Evolutionary conservation across 2,329 filamentous ascomycete species (phyloP), one percentile per base, ranked within the genome.

Genomic region (Diaporthe sp.): DNA sequence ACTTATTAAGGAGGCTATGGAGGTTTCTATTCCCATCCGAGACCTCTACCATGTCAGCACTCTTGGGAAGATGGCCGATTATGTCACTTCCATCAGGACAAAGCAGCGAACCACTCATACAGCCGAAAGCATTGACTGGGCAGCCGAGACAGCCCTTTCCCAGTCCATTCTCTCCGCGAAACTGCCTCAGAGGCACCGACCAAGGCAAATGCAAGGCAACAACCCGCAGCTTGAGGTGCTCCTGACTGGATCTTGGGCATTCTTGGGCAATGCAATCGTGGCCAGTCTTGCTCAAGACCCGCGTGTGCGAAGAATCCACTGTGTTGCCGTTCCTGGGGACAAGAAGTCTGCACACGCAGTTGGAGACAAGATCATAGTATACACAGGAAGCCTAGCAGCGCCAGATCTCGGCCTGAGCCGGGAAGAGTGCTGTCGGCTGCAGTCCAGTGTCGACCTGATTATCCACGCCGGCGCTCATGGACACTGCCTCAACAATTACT

Each of bases 391-490:
- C 40, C 54, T 71, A 25, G 22, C 68, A 3, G n/a, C 22, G 17
- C 50, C 68, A 42, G 9, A 40, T 35, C 68, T 71, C 7, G 68
- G 68, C 9, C 68, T 71, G 19, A 45, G 42, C 67, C 55, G 47
- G 3, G 47, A 55, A 28, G 66, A 50, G 13, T 52, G n/a, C 7
- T 17, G 8, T 17, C 33, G 35, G 52, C 68, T 71, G 17, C 45
- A 50, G 22, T n/a, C 35, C 50, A 19, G 47, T 17, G 68, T 47
- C 38, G 68, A 71, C 33, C 77, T 81, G n/a, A 86, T 93, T 60
- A 87, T 93, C 30, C 92, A 90, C 79, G 84, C 82, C 70, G 88
- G 85, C 12, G 86, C 87, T 17, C 82, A 84, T 40, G 79, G 80
- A 22, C 83, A 79, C 15, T 85, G 80, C 78, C 71, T 80, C 76